These are phyloP conservation scores for Cyberlindnera xylosilytica DNA, from an alignment of 805 yeast genomes.

Conservation along the genomic window DNA sequence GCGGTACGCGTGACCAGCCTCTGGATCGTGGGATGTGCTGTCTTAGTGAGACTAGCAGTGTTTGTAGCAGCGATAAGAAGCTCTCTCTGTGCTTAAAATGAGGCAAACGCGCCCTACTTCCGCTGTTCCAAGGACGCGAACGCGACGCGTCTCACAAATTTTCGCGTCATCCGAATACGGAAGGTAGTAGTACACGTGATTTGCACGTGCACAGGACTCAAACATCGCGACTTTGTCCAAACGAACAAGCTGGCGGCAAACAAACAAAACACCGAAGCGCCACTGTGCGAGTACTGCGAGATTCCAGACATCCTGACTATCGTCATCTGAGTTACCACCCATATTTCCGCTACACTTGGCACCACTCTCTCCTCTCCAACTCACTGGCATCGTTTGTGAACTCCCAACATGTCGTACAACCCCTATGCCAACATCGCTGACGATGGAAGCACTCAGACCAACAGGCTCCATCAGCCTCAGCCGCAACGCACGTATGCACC, in stretches of 20 bases:
- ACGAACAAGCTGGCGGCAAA: neutral
- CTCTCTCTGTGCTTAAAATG: neutral
- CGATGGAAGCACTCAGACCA: conserved; percentile 18
- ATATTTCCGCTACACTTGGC: neutral
- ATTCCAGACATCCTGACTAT: too few relatives aligned
- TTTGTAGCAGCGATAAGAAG: too few relatives aligned
- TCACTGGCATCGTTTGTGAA: too few relatives aligned
- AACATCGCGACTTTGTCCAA: neutral
- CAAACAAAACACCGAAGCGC: too few relatives aligned
- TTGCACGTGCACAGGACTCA: neutral
- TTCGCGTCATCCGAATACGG: neutral
- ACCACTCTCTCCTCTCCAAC: neutral
- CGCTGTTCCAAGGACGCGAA: neutral
- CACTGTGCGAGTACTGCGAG: too few relatives aligned
- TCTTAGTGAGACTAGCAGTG: too few relatives aligned
- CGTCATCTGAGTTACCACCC: too few relatives aligned
- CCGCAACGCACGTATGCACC: conserved; percentile 23
- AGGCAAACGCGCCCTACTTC: neutral
- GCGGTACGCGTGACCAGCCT: neutral
- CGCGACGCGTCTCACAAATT: neutral
- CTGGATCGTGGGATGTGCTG: neutral
- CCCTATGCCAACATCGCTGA: conserved; percentile 39
- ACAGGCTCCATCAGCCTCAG: conserved; percentile 25
- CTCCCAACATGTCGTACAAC: conserved; percentile 47
- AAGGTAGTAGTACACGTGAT: too few relatives aligned